Conservation (phyloP, 177 flowering plant genomes). For the Tripterygium wilfordii region DNA sequence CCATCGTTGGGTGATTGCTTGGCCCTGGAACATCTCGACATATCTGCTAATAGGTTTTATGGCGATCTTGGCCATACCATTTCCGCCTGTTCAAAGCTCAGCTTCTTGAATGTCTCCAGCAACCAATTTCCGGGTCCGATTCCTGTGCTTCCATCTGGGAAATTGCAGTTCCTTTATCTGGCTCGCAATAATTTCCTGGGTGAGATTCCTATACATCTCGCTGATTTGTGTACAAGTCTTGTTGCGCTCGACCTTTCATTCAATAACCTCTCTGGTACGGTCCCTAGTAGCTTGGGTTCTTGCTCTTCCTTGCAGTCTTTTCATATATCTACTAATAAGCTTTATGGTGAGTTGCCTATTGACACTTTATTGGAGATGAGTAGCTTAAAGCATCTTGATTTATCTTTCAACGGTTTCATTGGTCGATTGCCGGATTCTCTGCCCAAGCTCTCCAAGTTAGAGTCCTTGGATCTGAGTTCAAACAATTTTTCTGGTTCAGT, state of each 20-base stretch:
- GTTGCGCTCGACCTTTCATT: constrained; percentile 60
- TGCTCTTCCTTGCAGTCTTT: constrained; percentile 52
- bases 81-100: constrained; percentile 32
- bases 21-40: constrained; percentile 47
- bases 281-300: constrained; percentile 50
- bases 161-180: constrained; percentile 41
- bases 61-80: constrained; percentile 39
- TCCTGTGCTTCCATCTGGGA: constrained; percentile 35
- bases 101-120: constrained; percentile 48
- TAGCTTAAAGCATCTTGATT: constrained; percentile 44
- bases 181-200: constrained; percentile 48
- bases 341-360: constrained; percentile 63
- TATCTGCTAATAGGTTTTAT: constrained; percentile 51
- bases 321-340: constrained; percentile 54
- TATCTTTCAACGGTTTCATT: constrained; percentile 52
- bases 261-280: constrained; percentile 51
- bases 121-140: constrained; percentile 52
- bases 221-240: constrained; percentile 41
- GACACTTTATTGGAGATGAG: constrained; percentile 43
- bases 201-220: constrained; percentile 37
- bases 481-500: constrained; percentile 50
- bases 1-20: constrained; percentile 42
- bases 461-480: constrained; percentile 78
- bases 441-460: constrained; percentile 47
- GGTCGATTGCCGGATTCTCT: constrained; percentile 56